Evolutionary conservation across 208 protist species (phyloP).

Genomic region (Porcisia hertigi): DNA sequence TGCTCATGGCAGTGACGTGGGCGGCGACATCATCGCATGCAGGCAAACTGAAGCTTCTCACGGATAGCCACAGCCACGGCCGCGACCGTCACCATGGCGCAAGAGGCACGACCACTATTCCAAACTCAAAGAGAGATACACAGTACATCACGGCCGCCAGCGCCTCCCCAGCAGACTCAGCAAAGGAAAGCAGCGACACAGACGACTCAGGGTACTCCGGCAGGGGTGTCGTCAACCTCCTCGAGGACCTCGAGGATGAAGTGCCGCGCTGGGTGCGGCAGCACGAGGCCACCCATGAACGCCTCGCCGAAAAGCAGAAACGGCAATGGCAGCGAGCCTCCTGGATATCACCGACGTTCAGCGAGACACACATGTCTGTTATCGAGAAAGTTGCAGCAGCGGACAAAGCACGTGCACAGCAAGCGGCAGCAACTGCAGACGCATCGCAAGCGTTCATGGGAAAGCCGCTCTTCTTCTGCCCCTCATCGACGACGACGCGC

Average conservation of each 20-base stretch:
- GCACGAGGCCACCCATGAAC: conserved; percentile 11
- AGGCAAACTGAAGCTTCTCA: too few relatives aligned
- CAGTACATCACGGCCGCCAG: background rate
- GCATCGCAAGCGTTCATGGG: conserved; percentile 11
- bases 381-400: background rate
- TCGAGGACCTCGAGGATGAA: conserved; percentile 23
- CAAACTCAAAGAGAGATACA: background rate
- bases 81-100: background rate
- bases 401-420: background rate
- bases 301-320: conserved; percentile 4
- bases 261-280: conserved; percentile 28
- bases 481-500: conserved; percentile 20
- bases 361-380: background rate
- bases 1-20: background rate
- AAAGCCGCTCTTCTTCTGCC: conserved; percentile 19
- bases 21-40: background rate
- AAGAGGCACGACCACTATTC: background rate
- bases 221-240: background rate
- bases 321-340: conserved; percentile 2
- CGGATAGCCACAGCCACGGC: background rate
- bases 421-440: background rate
- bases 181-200: background rate
- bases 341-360: conserved; percentile 5
- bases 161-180: background rate
- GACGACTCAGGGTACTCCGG: background rate